Evolutionary conservation across 2,329 filamentous ascomycete genomes (phyloP), one percentile per base, ranked within the genome.

Genomic region (Mycosphaerella sp.): DNA sequence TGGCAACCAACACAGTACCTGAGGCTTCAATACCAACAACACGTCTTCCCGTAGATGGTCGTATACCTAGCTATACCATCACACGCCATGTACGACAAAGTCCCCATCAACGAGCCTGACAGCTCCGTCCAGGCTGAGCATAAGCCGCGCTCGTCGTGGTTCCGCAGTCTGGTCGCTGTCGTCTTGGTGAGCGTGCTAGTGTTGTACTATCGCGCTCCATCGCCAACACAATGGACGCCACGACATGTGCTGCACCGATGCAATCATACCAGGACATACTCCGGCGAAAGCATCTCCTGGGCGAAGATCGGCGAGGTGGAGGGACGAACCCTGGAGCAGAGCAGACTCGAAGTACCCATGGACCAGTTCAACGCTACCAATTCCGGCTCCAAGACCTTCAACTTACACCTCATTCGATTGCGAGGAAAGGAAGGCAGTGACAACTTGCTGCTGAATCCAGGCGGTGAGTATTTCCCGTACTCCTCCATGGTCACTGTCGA

Each of bases 361-460:
- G 58, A 60, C 30, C 56, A 58, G 34, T 60, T 58, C 49, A 54
- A 60, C 46, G 47, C 52, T 17, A 51, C 54, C 28, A 58, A 56
- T 18, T 58, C 54, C 17, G 53, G 52, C 3, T 37, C 55, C 45
- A 60, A 60, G 48, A 60, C 56, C 17, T 60, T 60, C 46, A 55
- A 51, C 46, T 53, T 60, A 4, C 49, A 54, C 3, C 35, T 60
- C n/a, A 50, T 60, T 27, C 46, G 56, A 12, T 16, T 58, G n/a
- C 43, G 56, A 16, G 58, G 49, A 4, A 41, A 54, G 13, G 44
- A 60, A 30, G 54, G 47, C 17, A 58, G 52, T 3, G 42, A 53
- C 1, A 47, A 55, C 14, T 41, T 58, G 27, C 45, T 59, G 13
- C 43, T 58, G 28, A 60, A 60, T 28, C 58, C 58, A 12, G 58